Percentiles rank a stretch among this genome's conserved stretches.
Evolutionary conservation across 768 basidiomycete genomes (phyloP).

Genomic region (Strobilomyces confusus): DNA sequence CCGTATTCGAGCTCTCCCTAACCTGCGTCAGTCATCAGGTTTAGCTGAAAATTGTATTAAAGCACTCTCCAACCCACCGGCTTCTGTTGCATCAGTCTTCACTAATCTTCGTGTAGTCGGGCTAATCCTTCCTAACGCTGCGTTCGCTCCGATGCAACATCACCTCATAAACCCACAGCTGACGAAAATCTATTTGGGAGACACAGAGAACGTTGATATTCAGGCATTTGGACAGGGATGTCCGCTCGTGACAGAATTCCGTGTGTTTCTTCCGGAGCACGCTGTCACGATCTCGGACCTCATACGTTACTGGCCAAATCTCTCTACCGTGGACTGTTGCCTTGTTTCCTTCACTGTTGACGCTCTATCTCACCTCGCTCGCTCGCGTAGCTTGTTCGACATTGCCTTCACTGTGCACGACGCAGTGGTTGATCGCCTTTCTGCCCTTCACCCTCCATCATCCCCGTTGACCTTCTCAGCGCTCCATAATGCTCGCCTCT

Average conservation of each 20-base stretch:
- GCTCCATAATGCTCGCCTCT: background rate
- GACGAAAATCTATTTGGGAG: no score
- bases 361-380: background rate
- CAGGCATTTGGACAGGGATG: background rate
- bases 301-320: background rate
- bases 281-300: background rate
- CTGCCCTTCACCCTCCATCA: background rate
- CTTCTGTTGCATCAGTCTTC: background rate
- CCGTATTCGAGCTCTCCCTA: conserved; percentile 8
- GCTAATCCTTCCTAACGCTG: no score
- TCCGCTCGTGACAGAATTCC: background rate
- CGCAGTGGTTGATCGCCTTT: background rate
- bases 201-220: background rate
- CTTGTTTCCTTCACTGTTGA: background rate
- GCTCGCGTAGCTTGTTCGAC: background rate
- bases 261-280: background rate
- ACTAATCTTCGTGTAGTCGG: conserved; percentile 1
- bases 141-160: no score
- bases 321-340: background rate
- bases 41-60: background rate
- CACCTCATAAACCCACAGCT: no score
- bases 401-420: background rate
- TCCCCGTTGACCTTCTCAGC: background rate
- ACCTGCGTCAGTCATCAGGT: background rate
- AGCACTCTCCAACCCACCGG: background rate